phyloP scores from a whole-genome alignment of 768 basidiomycete genomes.

The Lactarius vividus region DNA sequence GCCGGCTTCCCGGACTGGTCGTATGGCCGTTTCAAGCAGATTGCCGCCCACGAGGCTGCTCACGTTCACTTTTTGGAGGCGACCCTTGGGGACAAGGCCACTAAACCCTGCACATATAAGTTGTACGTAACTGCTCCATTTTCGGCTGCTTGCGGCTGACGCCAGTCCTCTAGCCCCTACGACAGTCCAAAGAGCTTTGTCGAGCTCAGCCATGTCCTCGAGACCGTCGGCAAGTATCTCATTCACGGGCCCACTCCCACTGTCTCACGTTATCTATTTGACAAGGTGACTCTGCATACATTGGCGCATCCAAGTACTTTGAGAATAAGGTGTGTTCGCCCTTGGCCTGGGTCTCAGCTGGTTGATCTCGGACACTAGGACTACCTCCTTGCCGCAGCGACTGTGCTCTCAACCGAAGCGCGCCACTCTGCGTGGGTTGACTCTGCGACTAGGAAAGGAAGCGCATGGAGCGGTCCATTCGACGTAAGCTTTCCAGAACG shows the following conservation, averaged over 20 bases:
- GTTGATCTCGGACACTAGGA: constrained; percentile 29
- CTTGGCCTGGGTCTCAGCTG: constrained; percentile 15
- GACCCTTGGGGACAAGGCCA: constrained; percentile 38
- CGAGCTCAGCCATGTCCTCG: constrained; percentile 48
- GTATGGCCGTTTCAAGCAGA: constrained; percentile 37
- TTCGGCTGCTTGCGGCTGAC: constrained; percentile 2
- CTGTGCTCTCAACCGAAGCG: constrained; percentile 57
- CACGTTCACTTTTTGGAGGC: constrained; percentile 41
- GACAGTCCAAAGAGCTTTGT: constrained; percentile 48
- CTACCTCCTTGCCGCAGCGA: constrained; percentile 53
- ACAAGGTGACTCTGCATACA: constrained; percentile 47
- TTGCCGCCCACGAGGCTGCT: constrained; percentile 41
- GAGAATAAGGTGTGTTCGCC: constrained; percentile 40
- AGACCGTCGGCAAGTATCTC: constrained; percentile 43
- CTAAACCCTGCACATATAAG: constrained; percentile 41
- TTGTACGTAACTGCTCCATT: constrained; percentile 30
- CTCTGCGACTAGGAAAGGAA: constrained; percentile 45
- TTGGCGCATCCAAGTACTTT: constrained; percentile 51
- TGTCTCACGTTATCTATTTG: background rate
- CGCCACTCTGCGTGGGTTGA: constrained; percentile 65
- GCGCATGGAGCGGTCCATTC: constrained; percentile 58
- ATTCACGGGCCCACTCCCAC: background rate
- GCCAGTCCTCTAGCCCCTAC: constrained; percentile 38
- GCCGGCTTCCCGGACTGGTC: constrained; percentile 40
- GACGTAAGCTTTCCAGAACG: constrained; percentile 35